Evolutionary conservation across 2,329 filamentous ascomycete genomes (phyloP).

Genomic region (Xylaria sp.): DNA sequence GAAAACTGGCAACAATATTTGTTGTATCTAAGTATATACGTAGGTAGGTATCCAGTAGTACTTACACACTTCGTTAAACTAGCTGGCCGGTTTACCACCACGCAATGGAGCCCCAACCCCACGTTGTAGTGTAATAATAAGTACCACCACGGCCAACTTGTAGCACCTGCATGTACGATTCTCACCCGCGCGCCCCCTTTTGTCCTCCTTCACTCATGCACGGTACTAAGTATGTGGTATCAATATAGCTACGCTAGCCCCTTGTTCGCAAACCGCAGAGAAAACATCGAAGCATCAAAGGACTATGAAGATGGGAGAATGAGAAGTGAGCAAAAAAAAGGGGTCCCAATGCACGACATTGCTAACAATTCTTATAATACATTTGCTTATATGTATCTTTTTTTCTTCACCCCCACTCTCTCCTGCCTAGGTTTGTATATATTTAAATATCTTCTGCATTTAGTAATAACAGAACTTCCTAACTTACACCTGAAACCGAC

Average conservation of each 20-base stretch:
- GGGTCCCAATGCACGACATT: neutral
- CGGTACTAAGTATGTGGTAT: slow-evolving; percentile 15
- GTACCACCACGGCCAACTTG: neutral
- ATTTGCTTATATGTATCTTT: neutral
- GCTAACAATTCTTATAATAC: slow-evolving; percentile 7
- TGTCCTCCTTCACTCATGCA: slow-evolving; percentile 28
- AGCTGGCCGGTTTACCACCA: neutral
- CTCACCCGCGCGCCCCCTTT: slow-evolving; percentile 11
- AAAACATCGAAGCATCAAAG: neutral
- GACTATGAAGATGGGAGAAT: neutral
- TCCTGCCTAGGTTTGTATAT: neutral
- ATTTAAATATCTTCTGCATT: neutral
- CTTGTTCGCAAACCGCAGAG: slow-evolving; percentile 20
- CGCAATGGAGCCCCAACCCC: slow-evolving; percentile 23
- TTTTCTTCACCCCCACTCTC: slow-evolving; percentile 2
- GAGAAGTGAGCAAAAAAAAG: neutral
- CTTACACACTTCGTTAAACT: neutral
- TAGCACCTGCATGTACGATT: slow-evolving; percentile 7
- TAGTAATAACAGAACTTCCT: neutral
- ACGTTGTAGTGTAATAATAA: slow-evolving; percentile 7
- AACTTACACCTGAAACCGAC: neutral
- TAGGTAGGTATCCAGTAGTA: neutral
- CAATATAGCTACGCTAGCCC: neutral
- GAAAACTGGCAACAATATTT: neutral
- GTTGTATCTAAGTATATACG: neutral